These are phyloP conservation scores for Anthracocystis setariae DNA, from an alignment of 1,284 basidiomycete species.

Conservation along the genomic window DNA sequence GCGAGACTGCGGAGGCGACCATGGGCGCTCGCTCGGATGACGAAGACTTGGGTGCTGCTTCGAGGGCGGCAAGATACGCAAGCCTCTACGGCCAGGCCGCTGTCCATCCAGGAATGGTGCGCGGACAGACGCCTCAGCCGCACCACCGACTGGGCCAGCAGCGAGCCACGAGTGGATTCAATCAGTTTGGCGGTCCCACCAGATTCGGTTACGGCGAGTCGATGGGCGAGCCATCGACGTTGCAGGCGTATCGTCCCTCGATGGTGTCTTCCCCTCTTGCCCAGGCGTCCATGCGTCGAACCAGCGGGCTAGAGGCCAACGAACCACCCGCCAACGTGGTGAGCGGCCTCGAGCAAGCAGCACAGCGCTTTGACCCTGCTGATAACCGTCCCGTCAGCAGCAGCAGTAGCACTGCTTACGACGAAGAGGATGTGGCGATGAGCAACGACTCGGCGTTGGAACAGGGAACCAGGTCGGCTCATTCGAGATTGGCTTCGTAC, in stretches of 20 bases:
- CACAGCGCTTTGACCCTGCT: slow-evolving; percentile 17
- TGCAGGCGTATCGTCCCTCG: slow-evolving; percentile 32
- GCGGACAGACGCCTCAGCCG: slow-evolving; percentile 40
- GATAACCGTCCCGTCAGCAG: slow-evolving; percentile 20
- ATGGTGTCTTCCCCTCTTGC: slow-evolving; percentile 46
- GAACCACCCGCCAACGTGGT: slow-evolving; percentile 10
- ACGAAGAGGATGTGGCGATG: slow-evolving; percentile 36
- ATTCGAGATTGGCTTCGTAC: slow-evolving; percentile 20
- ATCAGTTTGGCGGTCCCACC: slow-evolving; percentile 18
- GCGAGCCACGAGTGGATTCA: slow-evolving; percentile 42
- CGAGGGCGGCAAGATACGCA: slow-evolving; percentile 79
- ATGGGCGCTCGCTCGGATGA: slow-evolving; percentile 47
- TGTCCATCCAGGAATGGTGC: slow-evolving; percentile 17
- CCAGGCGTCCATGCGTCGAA: slow-evolving; percentile 29
- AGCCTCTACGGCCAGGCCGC: slow-evolving; percentile 72
- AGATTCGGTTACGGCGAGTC: slow-evolving; percentile 36
- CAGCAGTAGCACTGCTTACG: slow-evolving; percentile 11
- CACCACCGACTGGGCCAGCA: slow-evolving; percentile 49
- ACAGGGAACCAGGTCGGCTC: slow-evolving; percentile 10
- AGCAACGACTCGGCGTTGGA: slow-evolving; percentile 24
- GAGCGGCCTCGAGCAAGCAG: slow-evolving; percentile 28
- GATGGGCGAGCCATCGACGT: slow-evolving; percentile 39
- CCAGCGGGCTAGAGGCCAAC: slow-evolving; percentile 15
- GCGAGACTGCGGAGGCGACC: slow-evolving; percentile 20
- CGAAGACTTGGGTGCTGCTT: slow-evolving; percentile 31